Evolutionary conservation across 1,284 basidiomycete genomes (phyloP).

Genomic region (Tilletia indica): DNA sequence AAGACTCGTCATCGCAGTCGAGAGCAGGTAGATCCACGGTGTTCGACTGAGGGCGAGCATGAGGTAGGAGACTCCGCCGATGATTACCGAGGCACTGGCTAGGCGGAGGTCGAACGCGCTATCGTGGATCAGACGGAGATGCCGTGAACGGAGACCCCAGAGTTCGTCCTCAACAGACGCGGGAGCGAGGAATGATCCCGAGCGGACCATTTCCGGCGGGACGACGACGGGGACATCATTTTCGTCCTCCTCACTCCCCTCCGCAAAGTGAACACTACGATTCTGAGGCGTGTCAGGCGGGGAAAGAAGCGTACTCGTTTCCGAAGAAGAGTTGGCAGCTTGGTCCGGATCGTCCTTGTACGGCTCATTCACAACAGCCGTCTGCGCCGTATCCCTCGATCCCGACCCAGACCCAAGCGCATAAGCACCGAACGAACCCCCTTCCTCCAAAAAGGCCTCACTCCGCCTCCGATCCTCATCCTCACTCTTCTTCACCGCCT

Average conservation of each 20-base stretch:
- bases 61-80: constrained; percentile 27
- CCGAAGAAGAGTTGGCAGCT: constrained; percentile 25
- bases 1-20: constrained; percentile 34
- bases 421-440: background rate
- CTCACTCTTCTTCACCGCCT: constrained; percentile 33
- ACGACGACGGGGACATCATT: constrained; percentile 21
- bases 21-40: constrained; percentile 30
- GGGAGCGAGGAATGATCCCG: background rate
- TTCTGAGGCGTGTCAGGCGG: background rate
- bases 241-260: constrained; percentile 20
- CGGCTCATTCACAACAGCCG: background rate
- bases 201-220: constrained; percentile 9
- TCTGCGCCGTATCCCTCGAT: constrained; percentile 10
- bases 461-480: constrained; percentile 24
- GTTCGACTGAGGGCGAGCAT: constrained; percentile 30
- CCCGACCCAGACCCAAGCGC: background rate
- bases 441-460: constrained; percentile 10
- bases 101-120: constrained; percentile 46
- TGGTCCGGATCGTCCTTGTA: constrained; percentile 13
- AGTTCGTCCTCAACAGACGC: constrained; percentile 39
- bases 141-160: constrained; percentile 48
- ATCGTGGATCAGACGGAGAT: constrained; percentile 52
- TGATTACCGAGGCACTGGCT: constrained; percentile 25
- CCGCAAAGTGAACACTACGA: background rate
- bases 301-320: background rate